phyloP scores from a whole-genome alignment of 139 green algal genomes.

The Mesotaenium endlicherianum region DNA sequence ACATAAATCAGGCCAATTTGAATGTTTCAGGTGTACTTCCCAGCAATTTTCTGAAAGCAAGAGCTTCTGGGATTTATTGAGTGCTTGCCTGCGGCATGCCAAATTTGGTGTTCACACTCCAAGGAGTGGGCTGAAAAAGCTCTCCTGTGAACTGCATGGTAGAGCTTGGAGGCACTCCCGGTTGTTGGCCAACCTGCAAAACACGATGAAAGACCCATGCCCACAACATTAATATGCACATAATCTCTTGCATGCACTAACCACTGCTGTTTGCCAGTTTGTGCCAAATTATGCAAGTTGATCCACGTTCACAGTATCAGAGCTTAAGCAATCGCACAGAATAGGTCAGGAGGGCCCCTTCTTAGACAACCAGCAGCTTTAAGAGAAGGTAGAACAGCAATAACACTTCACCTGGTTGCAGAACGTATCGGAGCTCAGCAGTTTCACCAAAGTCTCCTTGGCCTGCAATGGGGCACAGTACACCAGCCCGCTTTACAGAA shows the following conservation, averaged over 20 bases:
- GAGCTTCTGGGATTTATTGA: background rate
- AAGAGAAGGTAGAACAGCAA: background rate
- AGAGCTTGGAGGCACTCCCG: slow-evolving; percentile 3
- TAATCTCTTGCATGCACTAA: background rate
- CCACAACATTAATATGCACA: no score
- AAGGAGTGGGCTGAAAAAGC: slow-evolving; percentile 35
- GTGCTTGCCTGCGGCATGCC: slow-evolving; percentile 32
- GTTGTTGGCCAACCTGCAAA: slow-evolving; percentile 28
- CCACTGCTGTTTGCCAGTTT: background rate
- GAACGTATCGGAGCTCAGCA: slow-evolving; percentile 25
- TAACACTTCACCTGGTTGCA: slow-evolving; percentile 6
- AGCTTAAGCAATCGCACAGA: background rate
- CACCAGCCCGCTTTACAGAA: no score
- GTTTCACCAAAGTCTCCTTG: slow-evolving; percentile 3
- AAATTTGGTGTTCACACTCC: slow-evolving; percentile 13
- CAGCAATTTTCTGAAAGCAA: background rate
- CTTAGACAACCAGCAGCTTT: background rate
- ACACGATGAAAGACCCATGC: no score
- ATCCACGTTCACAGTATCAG: background rate
- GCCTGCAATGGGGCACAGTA: no score
- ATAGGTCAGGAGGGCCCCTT: background rate
- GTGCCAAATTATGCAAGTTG: background rate
- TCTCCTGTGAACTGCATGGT: slow-evolving; percentile 28
- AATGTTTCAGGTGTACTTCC: background rate
- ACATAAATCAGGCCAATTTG: background rate